Conservation (phyloP, 2,329 filamentous ascomycete species). For the Cladophialophora yegresii region DNA sequence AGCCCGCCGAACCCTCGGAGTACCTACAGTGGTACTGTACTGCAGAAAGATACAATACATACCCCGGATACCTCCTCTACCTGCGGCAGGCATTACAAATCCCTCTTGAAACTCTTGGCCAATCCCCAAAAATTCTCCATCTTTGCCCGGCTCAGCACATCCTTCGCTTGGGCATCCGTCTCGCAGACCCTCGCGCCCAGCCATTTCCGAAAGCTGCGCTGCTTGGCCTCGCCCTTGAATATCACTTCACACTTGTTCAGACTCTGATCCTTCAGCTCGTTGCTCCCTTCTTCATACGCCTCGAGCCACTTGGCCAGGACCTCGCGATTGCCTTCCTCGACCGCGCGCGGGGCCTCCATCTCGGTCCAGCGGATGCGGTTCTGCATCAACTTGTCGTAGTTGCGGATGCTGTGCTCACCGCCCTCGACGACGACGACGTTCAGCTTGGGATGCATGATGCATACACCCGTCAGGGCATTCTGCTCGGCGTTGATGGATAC, state of each 20-base stretch:
- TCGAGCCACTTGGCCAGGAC: conserved; percentile 72
- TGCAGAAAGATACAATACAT: background rate
- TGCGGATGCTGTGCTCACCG: conserved; percentile 76
- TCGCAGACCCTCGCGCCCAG: conserved; percentile 81
- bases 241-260: conserved; percentile 79
- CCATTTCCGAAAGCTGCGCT: conserved; percentile 82
- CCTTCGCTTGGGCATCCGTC: conserved; percentile 83
- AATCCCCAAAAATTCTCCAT: conserved; percentile 95
- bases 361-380: conserved; percentile 95
- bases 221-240: conserved; percentile 88
- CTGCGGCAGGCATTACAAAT: conserved; percentile 22
- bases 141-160: conserved; percentile 75
- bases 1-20: too few relatives aligned
- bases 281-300: conserved; percentile 68
- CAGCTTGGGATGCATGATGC: conserved; percentile 85
- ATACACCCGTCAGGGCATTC: conserved; percentile 81
- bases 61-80: too few relatives aligned
- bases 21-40: background rate
- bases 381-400: conserved; percentile 90
- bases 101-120: conserved; percentile 66
- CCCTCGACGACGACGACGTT: conserved; percentile 91
- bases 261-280: conserved; percentile 77
- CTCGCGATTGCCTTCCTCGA: conserved; percentile 60
- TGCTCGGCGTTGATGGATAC: conserved; percentile 92
- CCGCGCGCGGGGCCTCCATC: conserved; percentile 68